Conservation (phyloP, 2,329 filamentous ascomycete genomes). For the Neopestalotiopsis rosae region DNA sequence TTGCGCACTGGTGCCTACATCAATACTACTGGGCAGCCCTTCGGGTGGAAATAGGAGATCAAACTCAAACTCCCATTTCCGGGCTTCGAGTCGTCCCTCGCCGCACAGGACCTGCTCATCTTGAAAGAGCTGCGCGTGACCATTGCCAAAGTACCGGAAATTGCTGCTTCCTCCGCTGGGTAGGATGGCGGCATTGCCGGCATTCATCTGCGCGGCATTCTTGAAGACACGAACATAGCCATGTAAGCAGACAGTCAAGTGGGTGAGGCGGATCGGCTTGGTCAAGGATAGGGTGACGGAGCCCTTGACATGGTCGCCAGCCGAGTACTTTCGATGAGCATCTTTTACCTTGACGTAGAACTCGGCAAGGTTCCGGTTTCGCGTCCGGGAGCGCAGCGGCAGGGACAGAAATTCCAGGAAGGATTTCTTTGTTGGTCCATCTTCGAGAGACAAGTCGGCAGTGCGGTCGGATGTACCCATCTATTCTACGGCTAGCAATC, state of each 20-base stretch:
- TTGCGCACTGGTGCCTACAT: conserved; percentile 64
- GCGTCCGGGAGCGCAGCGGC: conserved; percentile 57
- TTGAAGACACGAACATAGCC: conserved; percentile 83
- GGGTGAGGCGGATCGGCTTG: conserved; percentile 78
- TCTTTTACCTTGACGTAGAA: conserved; percentile 81
- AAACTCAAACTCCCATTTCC: conserved; percentile 81
- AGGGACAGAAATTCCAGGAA: conserved; percentile 60
- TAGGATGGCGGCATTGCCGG: conserved; percentile 46
- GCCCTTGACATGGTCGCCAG: conserved; percentile 76
- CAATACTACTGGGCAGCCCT: conserved; percentile 87
- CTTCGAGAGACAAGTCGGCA: conserved; percentile 43
- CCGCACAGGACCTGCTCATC: conserved; percentile 82
- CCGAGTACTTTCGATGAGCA: conserved; percentile 76
- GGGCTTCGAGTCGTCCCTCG: conserved; percentile 75
- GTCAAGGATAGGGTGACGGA: conserved; percentile 74
- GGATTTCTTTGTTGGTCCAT: conserved; percentile 46
- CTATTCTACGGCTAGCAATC: conserved; percentile 41
- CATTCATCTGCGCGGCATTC: conserved; percentile 60
- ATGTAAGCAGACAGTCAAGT: conserved; percentile 78
- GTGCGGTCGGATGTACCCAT: conserved; percentile 50
- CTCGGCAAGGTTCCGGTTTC: conserved; percentile 76
- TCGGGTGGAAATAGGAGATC: conserved; percentile 73
- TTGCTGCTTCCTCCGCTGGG: conserved; percentile 42
- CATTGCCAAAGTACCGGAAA: conserved; percentile 73
- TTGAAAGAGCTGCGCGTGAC: conserved; percentile 80